Evolutionary conservation across 2,329 filamentous ascomycete species (phyloP), one percentile per base, ranked within the genome.

Genomic region (Dactylonectria estremocensis): DNA sequence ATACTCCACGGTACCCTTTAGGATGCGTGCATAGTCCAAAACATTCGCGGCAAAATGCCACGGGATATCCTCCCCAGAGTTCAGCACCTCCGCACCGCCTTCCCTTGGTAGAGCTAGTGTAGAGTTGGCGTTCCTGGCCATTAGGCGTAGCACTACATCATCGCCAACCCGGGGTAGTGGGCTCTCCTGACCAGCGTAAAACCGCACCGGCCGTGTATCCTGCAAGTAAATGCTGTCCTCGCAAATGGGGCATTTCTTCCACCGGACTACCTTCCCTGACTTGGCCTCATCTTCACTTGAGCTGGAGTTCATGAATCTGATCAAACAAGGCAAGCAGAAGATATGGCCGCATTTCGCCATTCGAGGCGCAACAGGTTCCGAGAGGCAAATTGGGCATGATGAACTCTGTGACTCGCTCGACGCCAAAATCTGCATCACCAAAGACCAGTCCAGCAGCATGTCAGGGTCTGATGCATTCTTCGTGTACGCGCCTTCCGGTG

Each of bases 271-370:
- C 82, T 92, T 95, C 69, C 92, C 91, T 10, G 88, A 84, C 65
- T 86, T 87, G 9, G 83, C 82, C 37, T 93, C 92, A n/a, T 93
- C 91, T 64, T 93, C 92, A 24, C 88, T 89, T 3, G 91, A 89
- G 13, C 89, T 90, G 8, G 95, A 93, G 75, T 97, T 93, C 94
- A 99, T 98, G 79, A 97, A 99, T 56, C 96, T 92, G 70, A 98
- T 94, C 68, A 98, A 83, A 78, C 96, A 99, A 6, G 96, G 92
- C 37, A 98, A 84, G 78, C 96, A 99, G 80, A 98, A 98, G 13
- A 99, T 97, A 79, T 99, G 96, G 1, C 96, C 96, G 77, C 96
- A 99, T 77, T 92, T 95, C 48, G 96, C 95, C 95, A 99, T 99
- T 63, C 96, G 91, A 35, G 96, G 95, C 8, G 96, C 96, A 18